These are phyloP conservation scores for Beauveria caledonica DNA, from an alignment of 2,329 filamentous ascomycete species.

Conservation along the genomic window DNA sequence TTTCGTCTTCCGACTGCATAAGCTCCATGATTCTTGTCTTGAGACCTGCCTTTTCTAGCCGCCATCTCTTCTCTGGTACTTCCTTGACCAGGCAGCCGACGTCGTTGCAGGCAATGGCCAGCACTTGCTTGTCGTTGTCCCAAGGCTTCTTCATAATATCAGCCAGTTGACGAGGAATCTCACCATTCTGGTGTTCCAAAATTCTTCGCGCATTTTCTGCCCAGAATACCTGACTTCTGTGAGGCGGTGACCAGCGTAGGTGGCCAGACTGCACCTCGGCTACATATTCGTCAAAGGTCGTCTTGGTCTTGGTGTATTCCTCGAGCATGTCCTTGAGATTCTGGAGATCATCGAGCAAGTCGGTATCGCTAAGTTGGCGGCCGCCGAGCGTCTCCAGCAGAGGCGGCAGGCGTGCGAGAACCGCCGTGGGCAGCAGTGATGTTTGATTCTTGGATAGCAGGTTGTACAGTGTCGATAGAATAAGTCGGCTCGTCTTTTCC, in stretches of 20 bases:
- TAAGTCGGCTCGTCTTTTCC: slow-evolving; percentile 90
- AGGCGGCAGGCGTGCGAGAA: slow-evolving; percentile 71
- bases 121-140: slow-evolving; percentile 76
- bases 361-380: slow-evolving; percentile 56
- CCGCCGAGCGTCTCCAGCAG: slow-evolving; percentile 55
- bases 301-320: slow-evolving; percentile 62
- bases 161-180: slow-evolving; percentile 70
- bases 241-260: slow-evolving; percentile 85
- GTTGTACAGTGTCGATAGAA: slow-evolving; percentile 84
- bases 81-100: slow-evolving; percentile 83
- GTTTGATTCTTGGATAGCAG: slow-evolving; percentile 63
- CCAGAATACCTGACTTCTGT: slow-evolving; percentile 83
- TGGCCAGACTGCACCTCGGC: slow-evolving; percentile 81
- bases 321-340: slow-evolving; percentile 55
- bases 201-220: slow-evolving; percentile 83
- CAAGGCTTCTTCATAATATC: slow-evolving; percentile 69
- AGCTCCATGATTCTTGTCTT: slow-evolving; percentile 88
- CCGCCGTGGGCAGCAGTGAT: slow-evolving; percentile 73
- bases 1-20: slow-evolving; percentile 84
- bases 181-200: slow-evolving; percentile 72
- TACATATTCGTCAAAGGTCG: slow-evolving; percentile 81
- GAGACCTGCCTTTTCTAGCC: slow-evolving; percentile 74
- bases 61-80: slow-evolving; percentile 71
- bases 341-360: slow-evolving; percentile 55
- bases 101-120: slow-evolving; percentile 90